These are phyloP conservation scores for Skeletonema costatum DNA, from an alignment of 108 stramenopile genomes.

Conservation along the genomic window DNA sequence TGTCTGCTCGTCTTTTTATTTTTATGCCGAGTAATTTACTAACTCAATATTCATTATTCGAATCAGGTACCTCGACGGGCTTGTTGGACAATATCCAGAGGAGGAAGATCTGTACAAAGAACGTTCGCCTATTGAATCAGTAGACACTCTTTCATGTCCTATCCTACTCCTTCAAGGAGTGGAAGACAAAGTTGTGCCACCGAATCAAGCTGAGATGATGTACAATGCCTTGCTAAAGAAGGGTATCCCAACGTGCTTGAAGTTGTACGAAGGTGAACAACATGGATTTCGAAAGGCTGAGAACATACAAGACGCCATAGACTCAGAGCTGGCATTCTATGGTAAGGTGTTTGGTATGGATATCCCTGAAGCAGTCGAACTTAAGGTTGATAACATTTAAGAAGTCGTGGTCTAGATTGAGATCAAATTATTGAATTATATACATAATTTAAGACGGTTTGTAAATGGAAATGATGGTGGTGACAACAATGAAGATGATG, in stretches of 20 bases:
- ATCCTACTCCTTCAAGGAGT: conserved; percentile 76
- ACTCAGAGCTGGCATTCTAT: conserved; percentile 75
- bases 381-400: conserved; percentile 59
- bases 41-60: too few relatives aligned
- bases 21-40: too few relatives aligned
- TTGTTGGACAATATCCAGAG: conserved; percentile 75
- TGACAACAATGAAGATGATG: too few relatives aligned
- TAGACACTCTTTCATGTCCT: conserved; percentile 76
- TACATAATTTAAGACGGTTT: too few relatives aligned
- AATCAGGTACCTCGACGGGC: conserved; percentile 78
- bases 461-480: too few relatives aligned
- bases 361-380: conserved; percentile 55
- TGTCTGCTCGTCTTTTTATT: too few relatives aligned
- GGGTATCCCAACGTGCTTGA: conserved; percentile 65
- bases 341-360: conserved; percentile 70
- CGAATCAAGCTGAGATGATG: conserved; percentile 85
- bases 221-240: conserved; percentile 67
- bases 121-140: conserved; percentile 70
- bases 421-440: background rate
- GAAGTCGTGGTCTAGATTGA: background rate
- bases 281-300: conserved; percentile 89
- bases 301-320: conserved; percentile 77
- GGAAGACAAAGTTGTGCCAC: conserved; percentile 89
- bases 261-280: conserved; percentile 83
- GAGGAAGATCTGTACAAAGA: conserved; percentile 65